Evolutionary conservation across 106 monocot genomes (phyloP).

Genomic region (Posidonia australis): DNA sequence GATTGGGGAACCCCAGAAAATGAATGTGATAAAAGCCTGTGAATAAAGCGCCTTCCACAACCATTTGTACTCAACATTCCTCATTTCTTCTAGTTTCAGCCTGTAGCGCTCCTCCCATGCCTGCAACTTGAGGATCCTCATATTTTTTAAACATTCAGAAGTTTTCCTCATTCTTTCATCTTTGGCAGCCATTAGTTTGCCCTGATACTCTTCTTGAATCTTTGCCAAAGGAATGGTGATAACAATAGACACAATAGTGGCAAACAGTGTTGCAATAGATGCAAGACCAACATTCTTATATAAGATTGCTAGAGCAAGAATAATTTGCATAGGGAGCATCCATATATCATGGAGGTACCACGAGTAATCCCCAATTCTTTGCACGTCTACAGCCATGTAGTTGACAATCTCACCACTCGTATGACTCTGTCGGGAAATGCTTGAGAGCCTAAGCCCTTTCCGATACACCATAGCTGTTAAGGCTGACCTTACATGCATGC

Average conservation of each 20-base stretch:
- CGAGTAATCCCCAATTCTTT: constrained; percentile 77
- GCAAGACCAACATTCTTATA: constrained; percentile 86
- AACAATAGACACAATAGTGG: constrained; percentile 69
- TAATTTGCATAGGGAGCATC: constrained; percentile 91
- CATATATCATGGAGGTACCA: constrained; percentile 97
- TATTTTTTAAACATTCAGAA: constrained; percentile 88
- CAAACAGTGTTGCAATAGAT: constrained; percentile 50
- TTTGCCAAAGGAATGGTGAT: constrained; percentile 78
- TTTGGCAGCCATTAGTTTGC: constrained; percentile 78
- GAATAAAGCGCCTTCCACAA: constrained; percentile 66
- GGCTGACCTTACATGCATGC: constrained; percentile 88
- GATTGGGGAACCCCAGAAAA: constrained; percentile 95
- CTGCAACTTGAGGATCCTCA: constrained; percentile 94
- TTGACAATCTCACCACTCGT: constrained; percentile 97
- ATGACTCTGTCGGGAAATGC: constrained; percentile 72
- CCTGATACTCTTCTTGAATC: constrained; percentile 88
- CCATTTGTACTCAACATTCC: constrained; percentile 72
- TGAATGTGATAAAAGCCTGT: constrained; percentile 75
- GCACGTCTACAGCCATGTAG: constrained; percentile 99
- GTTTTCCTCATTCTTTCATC: constrained; percentile 98
- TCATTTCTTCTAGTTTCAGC: constrained; percentile 75
- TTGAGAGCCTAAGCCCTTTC: constrained; percentile 78
- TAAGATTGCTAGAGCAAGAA: constrained; percentile 75
- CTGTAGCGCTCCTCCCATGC: constrained; percentile 92
- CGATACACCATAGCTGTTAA: constrained; percentile 92